These are phyloP conservation scores for Coniferiporia weirii DNA, from an alignment of 1,284 basidiomycete genomes.

Conservation along the genomic window DNA sequence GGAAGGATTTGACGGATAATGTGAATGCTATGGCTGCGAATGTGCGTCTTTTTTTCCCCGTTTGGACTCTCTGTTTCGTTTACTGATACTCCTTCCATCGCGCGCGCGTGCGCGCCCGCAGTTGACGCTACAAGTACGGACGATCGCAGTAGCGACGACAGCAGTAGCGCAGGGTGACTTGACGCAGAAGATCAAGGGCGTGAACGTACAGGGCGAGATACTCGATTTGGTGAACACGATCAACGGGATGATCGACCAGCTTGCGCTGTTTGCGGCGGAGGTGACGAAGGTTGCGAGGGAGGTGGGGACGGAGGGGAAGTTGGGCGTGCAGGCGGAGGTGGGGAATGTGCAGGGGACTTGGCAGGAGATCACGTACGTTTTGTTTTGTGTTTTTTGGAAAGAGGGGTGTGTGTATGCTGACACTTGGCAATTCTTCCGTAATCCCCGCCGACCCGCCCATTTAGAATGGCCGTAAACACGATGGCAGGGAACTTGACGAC, in stretches of 20 bases:
- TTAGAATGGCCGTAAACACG: conserved; percentile 83
- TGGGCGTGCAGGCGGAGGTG: conserved; percentile 96
- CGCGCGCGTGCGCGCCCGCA: conserved; percentile 27
- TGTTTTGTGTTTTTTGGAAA: conserved; percentile 24
- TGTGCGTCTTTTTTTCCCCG: conserved; percentile 37
- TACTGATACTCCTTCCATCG: conserved; percentile 19
- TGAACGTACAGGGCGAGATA: conserved; percentile 95
- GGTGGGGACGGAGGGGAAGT: conserved; percentile 93
- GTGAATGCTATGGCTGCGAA: conserved; percentile 88
- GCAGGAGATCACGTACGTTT: conserved; percentile 94
- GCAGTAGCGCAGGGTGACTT: conserved; percentile 94
- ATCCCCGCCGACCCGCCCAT: background rate
- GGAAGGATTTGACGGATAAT: conserved; percentile 96
- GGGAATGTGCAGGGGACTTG: conserved; percentile 97
- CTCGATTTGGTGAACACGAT: conserved; percentile 90
- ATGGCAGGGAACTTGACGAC: conserved; percentile 97
- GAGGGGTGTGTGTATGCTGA: conserved; percentile 4
- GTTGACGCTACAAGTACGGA: conserved; percentile 93
- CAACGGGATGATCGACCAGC: conserved; percentile 95
- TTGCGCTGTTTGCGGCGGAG: conserved; percentile 91
- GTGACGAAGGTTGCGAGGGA: conserved; percentile 95
- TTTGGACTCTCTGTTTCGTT: background rate
- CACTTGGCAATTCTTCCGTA: background rate
- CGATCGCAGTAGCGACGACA: conserved; percentile 92
- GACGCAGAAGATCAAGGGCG: conserved; percentile 89